A percentile compares a stretch with the other conserved stretches of the same genome.
Conservation (phyloP, 2,329 filamentous ascomycete genomes). For the Fusarium albidum region DNA sequence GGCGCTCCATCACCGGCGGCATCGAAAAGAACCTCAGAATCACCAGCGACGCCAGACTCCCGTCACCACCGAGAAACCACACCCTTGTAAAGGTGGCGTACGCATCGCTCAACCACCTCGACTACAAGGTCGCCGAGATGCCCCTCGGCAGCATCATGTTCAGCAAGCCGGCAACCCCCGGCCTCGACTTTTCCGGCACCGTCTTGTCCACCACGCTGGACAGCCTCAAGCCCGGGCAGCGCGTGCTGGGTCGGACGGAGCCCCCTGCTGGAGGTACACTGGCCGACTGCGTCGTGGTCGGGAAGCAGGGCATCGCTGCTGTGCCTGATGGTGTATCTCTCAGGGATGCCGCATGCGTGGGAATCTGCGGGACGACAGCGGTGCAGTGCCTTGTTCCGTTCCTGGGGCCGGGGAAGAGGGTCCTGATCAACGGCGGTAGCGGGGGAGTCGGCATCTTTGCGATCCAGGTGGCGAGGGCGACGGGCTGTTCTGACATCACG, state of each 20-base stretch:
- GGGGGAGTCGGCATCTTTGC: slow-evolving; percentile 31
- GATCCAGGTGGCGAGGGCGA: slow-evolving; percentile 21
- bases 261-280: slow-evolving; percentile 10
- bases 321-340: slow-evolving; percentile 13
- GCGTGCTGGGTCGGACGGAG: slow-evolving; percentile 26
- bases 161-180: slow-evolving; percentile 21
- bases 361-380: slow-evolving; percentile 23
- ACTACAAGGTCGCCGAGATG: slow-evolving; percentile 32
- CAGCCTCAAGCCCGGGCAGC: slow-evolving; percentile 3
- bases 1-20: slow-evolving; percentile 25
- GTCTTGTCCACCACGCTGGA: slow-evolving; percentile 1
- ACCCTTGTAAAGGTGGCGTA: slow-evolving; percentile 29
- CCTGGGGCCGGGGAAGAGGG: slow-evolving; percentile 1
- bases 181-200: slow-evolving; percentile 31
- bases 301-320: background rate
- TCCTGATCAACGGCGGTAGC: slow-evolving; percentile 28
- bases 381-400: slow-evolving; percentile 10
- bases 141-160: slow-evolving; percentile 14
- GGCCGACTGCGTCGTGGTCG: slow-evolving; percentile 29
- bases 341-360: slow-evolving; percentile 17
- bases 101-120: slow-evolving; percentile 32
- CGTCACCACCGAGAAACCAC: slow-evolving; percentile 9
- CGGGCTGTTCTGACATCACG: slow-evolving; percentile 15
- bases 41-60: slow-evolving; percentile 10
- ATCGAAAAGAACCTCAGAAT: slow-evolving; percentile 28